A percentile compares a stretch with the other conserved stretches of the same genome.
Conservation (phyloP, 805 yeast genomes). For the Blastobotrys mokoenaii region DNA sequence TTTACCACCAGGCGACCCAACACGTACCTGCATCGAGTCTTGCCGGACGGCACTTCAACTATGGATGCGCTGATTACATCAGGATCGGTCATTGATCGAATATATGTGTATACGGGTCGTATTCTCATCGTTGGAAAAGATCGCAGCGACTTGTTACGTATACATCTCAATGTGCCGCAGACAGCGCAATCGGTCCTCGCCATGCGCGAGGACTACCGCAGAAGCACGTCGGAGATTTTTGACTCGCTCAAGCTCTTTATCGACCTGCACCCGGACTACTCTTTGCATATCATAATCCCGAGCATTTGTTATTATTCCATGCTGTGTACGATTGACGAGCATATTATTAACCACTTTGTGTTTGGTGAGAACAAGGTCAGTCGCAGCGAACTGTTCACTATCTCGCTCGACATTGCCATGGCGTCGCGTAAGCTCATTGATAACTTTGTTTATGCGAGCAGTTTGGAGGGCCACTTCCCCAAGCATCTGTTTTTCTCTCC, state of each 20-base stretch:
- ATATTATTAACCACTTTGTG: neutral
- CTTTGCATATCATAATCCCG: neutral
- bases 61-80: neutral
- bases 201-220: neutral
- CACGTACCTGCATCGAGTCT: neutral
- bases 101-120: neutral
- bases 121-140: neutral
- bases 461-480: slow-evolving; percentile 5
- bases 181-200: neutral
- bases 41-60: neutral
- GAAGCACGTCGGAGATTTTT: neutral
- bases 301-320: neutral
- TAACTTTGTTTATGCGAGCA: neutral
- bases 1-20: neutral
- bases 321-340: neutral
- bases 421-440: neutral
- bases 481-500: slow-evolving; percentile 15
- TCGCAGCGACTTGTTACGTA: neutral
- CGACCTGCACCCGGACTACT: neutral
- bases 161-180: neutral
- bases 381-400: neutral
- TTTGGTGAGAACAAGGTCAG: neutral
- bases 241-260: neutral
- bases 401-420: neutral
- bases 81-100: neutral